These are phyloP conservation scores for Areca catechu DNA, from an alignment of 176 grass and related monocot species.

Conservation along the genomic window DNA sequence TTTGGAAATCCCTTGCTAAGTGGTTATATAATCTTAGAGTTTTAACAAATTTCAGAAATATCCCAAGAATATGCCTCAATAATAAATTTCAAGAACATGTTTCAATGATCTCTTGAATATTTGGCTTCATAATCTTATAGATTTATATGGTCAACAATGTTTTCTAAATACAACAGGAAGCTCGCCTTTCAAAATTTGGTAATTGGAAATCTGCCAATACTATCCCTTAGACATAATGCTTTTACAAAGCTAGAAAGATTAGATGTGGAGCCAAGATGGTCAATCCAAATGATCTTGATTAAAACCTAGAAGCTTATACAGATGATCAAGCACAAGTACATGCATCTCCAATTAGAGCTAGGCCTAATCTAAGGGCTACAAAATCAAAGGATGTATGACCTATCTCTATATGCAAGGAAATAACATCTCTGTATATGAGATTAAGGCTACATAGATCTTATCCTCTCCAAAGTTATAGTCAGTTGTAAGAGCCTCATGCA, in stretches of 20 bases:
- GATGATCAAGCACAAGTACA: background rate
- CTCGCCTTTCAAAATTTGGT: conserved; percentile 17
- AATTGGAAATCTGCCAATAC: conserved; percentile 10
- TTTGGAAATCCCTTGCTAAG: too few relatives aligned
- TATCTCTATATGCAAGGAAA: background rate
- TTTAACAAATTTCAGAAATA: too few relatives aligned
- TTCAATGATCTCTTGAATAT: too few relatives aligned
- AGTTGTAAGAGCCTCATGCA: too few relatives aligned
- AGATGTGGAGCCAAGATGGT: conserved; percentile 5
- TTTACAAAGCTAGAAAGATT: conserved; percentile 10
- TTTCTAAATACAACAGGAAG: background rate
- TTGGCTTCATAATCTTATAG: too few relatives aligned
- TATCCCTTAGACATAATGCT: conserved; percentile 12
- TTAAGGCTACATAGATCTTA: too few relatives aligned
- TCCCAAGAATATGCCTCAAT: too few relatives aligned
- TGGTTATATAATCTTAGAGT: too few relatives aligned
- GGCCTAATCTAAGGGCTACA: background rate
- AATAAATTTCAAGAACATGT: too few relatives aligned
- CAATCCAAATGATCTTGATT: conserved; percentile 15
- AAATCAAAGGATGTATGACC: background rate
- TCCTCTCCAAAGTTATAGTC: too few relatives aligned
- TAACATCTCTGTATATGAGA: too few relatives aligned
- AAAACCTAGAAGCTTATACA: background rate
- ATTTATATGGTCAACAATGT: too few relatives aligned
- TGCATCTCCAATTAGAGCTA: background rate